Percentiles rank a stretch among this genome's conserved stretches.
Conservation (phyloP, 2,329 filamentous ascomycete species). For the Achaetomium macrosporum region DNA sequence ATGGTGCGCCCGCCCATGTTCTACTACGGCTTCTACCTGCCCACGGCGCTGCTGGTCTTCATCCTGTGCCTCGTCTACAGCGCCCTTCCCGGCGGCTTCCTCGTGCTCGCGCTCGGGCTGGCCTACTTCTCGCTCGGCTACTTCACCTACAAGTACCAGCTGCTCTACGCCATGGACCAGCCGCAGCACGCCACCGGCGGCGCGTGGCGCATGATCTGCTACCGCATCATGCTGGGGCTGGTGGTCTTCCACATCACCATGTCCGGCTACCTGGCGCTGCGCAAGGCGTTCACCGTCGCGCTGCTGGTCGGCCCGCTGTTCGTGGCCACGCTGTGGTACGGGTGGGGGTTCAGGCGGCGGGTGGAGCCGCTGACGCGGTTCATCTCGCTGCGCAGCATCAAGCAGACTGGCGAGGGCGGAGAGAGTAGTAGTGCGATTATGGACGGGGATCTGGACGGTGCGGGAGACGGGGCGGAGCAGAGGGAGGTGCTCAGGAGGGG, state of each 20-base stretch:
- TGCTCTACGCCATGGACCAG: conserved; percentile 97
- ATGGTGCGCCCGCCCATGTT: conserved; percentile 78
- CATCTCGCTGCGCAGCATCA: conserved; percentile 84
- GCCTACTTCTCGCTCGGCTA: conserved; percentile 79
- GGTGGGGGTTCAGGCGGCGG: conserved; percentile 69
- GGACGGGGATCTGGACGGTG: conserved; percentile 37
- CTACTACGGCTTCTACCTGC: conserved; percentile 93
- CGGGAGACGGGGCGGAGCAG: conserved; percentile 26
- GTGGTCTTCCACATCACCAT: conserved; percentile 88
- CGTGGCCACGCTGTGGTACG: conserved; percentile 80
- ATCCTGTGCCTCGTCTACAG: conserved; percentile 96
- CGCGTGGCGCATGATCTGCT: conserved; percentile 95
- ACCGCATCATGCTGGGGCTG: conserved; percentile 79
- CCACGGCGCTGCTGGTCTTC: conserved; percentile 85
- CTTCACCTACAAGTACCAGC: conserved; percentile 93
- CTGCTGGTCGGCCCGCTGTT: conserved; percentile 70
- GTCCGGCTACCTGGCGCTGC: conserved; percentile 75
- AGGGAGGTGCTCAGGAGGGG: conserved; percentile 44
- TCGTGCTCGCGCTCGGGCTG: conserved; percentile 75
- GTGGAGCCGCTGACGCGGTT: conserved; percentile 89
- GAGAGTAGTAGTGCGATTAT: conserved; percentile 28
- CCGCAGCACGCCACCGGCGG: conserved; percentile 88
- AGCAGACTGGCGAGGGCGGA: conserved; percentile 40
- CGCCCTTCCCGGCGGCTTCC: conserved; percentile 71
- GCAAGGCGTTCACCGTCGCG: conserved; percentile 66